Evolutionary conservation across 1,139 yeast genomes (phyloP), one percentile per base, ranked within the genome.

Genomic region (Kodamaea fungicola): DNA sequence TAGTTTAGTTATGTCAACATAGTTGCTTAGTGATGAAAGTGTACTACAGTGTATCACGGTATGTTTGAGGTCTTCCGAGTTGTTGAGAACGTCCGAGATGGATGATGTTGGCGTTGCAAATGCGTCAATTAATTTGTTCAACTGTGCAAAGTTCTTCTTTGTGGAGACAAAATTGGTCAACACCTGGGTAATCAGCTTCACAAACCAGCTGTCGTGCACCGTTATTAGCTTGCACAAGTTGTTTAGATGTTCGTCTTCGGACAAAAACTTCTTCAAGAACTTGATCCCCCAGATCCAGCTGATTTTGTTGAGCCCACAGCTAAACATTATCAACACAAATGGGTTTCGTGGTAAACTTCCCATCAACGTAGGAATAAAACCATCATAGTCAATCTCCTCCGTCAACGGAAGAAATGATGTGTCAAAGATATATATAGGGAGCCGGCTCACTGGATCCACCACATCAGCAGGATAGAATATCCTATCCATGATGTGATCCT

Each of bases 161-260:
- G 75, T 67, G 10, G 56, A 42, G 38, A 61, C 58, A 40, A 55
- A 63, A 49, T 83, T 85, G 42, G 80, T 70, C 42, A 87, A 64
- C 37, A 88, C 76, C 41, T 87, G 92, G 13, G 87, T 76, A 27
- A 89, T 74, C 0, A 96, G 83, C 49, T 89, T 78, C 12, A 88
- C 77, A 64, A 92, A 78, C 92, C 96, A 89, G 37, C 87, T 83
- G 51, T 90, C 97, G 59, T 92, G 97, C 4, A 92, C 96, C 29
- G 90, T 75, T 47, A 83, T 84, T 3, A 88, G 68, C 50, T 79
- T 82, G 37, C 67, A 66, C 37, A 89, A 62, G 38, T 76, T 60
- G 28, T 52, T 44, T 28, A 64, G 68, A 42, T 76, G 75, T 28
- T 53, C 50, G 39, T 55, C 67, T 9, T 73, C 71, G 12, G 73